A percentile compares a stretch with the other conserved stretches of the same genome.
phyloP scores from a whole-genome alignment of 306 rosid genomes.

The Sphenostylis stenocarpa region DNA sequence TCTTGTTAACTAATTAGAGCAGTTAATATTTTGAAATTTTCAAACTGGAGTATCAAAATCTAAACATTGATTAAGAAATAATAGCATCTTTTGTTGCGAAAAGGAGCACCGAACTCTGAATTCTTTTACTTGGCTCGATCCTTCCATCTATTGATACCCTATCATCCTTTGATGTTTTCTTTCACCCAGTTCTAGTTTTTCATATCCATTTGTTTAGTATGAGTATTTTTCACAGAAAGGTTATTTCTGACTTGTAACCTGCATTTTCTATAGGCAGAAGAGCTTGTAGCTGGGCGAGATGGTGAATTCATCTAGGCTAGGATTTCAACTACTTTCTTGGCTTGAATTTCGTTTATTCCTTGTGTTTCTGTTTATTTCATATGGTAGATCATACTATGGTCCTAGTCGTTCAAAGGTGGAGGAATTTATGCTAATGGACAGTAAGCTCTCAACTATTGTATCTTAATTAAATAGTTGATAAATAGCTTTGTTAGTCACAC shows the following conservation, averaged over 20 bases:
- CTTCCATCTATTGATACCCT: neutral
- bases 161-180: neutral
- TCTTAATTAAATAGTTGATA: neutral
- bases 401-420: slow-evolving; percentile 90
- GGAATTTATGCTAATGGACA: slow-evolving; percentile 93
- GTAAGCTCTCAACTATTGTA: slow-evolving; percentile 56
- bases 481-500: too few species aligned
- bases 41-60: neutral
- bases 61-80: slow-evolving; percentile 6
- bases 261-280: slow-evolving; percentile 78
- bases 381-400: slow-evolving; percentile 94
- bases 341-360: slow-evolving; percentile 28
- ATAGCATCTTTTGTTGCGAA: neutral
- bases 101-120: neutral
- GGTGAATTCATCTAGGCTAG: slow-evolving; percentile 53
- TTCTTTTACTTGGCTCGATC: neutral
- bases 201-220: neutral
- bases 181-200: slow-evolving; percentile 4
- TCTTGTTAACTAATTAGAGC: neutral
- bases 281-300: slow-evolving; percentile 90
- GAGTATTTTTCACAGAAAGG: neutral
- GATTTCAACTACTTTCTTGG: slow-evolving; percentile 22
- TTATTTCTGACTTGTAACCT: slow-evolving; percentile 35
- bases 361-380: slow-evolving; percentile 46
- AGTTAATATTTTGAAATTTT: neutral